phyloP scores from a whole-genome alignment of 257 asterid genomes.

The Oldenlandia corymbosa region DNA sequence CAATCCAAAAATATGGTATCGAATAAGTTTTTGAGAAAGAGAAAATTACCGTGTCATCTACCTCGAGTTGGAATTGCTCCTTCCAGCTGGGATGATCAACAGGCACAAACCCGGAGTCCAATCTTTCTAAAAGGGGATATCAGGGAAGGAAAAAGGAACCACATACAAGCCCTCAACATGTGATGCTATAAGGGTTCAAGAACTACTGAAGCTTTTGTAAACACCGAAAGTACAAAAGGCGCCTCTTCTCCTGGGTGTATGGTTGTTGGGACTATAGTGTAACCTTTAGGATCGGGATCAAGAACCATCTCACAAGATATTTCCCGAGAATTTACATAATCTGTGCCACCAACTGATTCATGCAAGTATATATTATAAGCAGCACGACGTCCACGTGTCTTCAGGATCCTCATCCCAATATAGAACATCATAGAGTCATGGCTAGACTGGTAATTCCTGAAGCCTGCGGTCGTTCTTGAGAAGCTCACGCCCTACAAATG shows the following conservation, averaged over 20 bases:
- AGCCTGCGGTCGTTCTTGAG: conserved; percentile 97
- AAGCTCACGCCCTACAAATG: conserved; percentile 86
- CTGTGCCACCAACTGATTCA: conserved; percentile 99
- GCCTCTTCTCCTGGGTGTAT: conserved; percentile 99
- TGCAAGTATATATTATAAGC: conserved; percentile 90
- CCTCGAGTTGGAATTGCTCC: conserved; percentile 2
- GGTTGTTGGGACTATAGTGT: conserved; percentile 94
- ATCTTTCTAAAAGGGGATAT: conserved; percentile 10
- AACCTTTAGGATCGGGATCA: conserved; percentile 99
- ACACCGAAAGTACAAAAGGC: conserved; percentile 89
- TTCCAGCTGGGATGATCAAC: conserved; percentile 16
- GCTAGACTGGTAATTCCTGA: conserved; percentile 92
- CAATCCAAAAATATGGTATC: not conserved
- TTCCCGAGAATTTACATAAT: conserved; percentile 93
- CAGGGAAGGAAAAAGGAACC: conserved; percentile 15
- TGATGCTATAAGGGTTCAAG: conserved; percentile 74
- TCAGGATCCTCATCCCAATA: conserved; percentile 94
- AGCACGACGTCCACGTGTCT: conserved; percentile 97
- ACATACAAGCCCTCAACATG: conserved; percentile 8
- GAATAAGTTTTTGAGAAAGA: not conserved
- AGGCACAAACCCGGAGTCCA: conserved; percentile 2
- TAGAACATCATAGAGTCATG: conserved; percentile 94
- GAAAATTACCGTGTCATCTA: conserved; percentile 12
- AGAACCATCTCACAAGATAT: conserved; percentile 99
- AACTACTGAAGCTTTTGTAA: conserved; percentile 79